phyloP scores from a whole-genome alignment of 2,329 filamentous ascomycete genomes.

The Botrytis deweyae region DNA sequence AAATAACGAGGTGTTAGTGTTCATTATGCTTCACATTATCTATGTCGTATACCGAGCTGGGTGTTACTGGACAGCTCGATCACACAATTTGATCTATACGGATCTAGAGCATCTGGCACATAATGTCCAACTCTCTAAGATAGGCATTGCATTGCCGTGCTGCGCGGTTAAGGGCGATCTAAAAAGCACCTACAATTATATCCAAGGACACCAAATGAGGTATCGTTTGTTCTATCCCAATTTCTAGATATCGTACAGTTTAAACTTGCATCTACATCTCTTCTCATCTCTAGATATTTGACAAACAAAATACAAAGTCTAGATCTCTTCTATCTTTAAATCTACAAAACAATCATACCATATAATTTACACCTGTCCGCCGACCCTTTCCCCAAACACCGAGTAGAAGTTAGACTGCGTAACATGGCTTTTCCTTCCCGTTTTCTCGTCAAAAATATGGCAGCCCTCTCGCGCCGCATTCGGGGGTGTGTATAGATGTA shows the following conservation, averaged over 20 bases:
- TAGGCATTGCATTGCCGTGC: background rate
- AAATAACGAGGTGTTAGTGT: background rate
- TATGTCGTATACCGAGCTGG: background rate
- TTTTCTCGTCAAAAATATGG: constrained; percentile 75
- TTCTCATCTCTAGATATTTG: background rate
- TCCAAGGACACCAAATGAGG: background rate
- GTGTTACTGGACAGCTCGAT: background rate
- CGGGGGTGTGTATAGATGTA: constrained; percentile 87
- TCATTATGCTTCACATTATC: background rate
- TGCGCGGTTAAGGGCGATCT: too few species aligned
- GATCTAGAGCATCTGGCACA: background rate
- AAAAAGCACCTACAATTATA: background rate
- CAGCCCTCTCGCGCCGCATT: constrained; percentile 83
- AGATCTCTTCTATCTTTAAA: background rate
- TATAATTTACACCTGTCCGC: background rate
- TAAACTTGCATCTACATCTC: background rate
- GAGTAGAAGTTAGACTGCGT: constrained; percentile 73
- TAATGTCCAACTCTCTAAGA: background rate
- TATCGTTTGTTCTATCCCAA: background rate
- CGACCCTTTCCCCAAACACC: constrained; percentile 47
- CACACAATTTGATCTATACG: background rate
- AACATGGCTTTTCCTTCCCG: constrained; percentile 71
- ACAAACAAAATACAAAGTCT: background rate
- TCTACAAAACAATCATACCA: background rate
- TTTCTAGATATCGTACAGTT: background rate